Conservation (phyloP, 257 asterid species). For the Thymus quinquecostatus region DNA sequence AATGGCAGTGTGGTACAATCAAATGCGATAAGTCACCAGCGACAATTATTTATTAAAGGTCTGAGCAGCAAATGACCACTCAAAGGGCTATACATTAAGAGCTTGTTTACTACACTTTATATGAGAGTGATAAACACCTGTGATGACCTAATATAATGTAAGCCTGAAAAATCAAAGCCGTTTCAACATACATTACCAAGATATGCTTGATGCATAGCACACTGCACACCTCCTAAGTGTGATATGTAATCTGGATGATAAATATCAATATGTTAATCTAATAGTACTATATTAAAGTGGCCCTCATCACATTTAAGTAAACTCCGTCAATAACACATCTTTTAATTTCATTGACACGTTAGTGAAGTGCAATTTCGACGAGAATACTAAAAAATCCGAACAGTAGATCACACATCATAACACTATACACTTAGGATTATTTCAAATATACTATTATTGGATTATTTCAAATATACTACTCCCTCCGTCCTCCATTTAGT, state of each 20-base stretch:
- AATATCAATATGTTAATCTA: too few species aligned
- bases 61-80: conserved; percentile 19
- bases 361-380: neutral
- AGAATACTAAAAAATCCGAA: neutral
- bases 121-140: neutral
- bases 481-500: too few species aligned
- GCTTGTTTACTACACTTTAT: neutral
- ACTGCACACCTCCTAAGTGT: neutral
- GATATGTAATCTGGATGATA: neutral
- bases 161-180: neutral
- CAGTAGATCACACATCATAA: neutral
- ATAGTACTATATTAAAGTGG: neutral
- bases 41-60: neutral
- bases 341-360: neutral
- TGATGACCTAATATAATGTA: neutral
- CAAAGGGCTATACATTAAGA: neutral
- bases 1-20: conserved; percentile 13
- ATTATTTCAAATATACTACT: too few species aligned
- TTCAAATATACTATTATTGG: too few species aligned
- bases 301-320: neutral
- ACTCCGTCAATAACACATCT: neutral
- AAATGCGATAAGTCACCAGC: neutral
- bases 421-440: neutral
- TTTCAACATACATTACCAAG: neutral
- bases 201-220: neutral